A percentile compares a stretch with the other conserved stretches of the same genome.
phyloP scores from a whole-genome alignment of 805 yeast species.

The Cyberlindnera nakhonratchasimensis region DNA sequence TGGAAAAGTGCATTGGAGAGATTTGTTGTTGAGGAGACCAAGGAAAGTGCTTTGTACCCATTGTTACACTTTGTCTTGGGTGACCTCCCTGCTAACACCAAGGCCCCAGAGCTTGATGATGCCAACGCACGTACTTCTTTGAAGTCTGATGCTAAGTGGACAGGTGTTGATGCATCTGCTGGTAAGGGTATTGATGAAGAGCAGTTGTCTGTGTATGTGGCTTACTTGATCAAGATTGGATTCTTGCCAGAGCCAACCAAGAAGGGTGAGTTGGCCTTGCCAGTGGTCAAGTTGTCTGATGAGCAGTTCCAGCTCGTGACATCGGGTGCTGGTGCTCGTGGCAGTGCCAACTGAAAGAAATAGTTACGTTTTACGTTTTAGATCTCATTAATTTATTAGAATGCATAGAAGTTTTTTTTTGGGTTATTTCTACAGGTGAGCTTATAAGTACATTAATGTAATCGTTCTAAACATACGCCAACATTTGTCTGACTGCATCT shows the following conservation, averaged over 20 bases:
- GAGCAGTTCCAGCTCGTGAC: constrained; percentile 56
- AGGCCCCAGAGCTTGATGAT: constrained; percentile 95
- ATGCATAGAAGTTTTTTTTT: background rate
- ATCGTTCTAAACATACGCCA: constrained; percentile 61
- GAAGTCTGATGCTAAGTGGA: constrained; percentile 53
- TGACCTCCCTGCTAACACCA: constrained; percentile 83
- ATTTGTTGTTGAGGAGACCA: constrained; percentile 67
- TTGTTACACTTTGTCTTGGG: constrained; percentile 91
- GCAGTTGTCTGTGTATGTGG: constrained; percentile 70
- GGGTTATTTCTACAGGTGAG: background rate
- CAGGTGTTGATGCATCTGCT: constrained; percentile 60
- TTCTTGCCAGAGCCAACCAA: constrained; percentile 65
- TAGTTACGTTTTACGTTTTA: background rate
- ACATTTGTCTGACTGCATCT: constrained; percentile 64
- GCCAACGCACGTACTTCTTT: constrained; percentile 72
- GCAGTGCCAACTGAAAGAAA: constrained; percentile 43
- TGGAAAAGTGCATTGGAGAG: constrained; percentile 80
- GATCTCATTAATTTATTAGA: background rate
- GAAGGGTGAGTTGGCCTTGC: constrained; percentile 44
- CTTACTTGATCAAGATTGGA: constrained; percentile 77
- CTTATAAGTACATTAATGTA: background rate
- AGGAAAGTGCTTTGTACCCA: constrained; percentile 89
- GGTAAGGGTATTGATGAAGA: constrained; percentile 74
- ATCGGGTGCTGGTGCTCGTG: constrained; percentile 74
- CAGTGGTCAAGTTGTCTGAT: constrained; percentile 50